A percentile compares a stretch with the other conserved stretches of the same genome.
These are phyloP conservation scores for Pythium aquatile DNA, from an alignment of 352 stramenopile genomes.

Conservation along the genomic window DNA sequence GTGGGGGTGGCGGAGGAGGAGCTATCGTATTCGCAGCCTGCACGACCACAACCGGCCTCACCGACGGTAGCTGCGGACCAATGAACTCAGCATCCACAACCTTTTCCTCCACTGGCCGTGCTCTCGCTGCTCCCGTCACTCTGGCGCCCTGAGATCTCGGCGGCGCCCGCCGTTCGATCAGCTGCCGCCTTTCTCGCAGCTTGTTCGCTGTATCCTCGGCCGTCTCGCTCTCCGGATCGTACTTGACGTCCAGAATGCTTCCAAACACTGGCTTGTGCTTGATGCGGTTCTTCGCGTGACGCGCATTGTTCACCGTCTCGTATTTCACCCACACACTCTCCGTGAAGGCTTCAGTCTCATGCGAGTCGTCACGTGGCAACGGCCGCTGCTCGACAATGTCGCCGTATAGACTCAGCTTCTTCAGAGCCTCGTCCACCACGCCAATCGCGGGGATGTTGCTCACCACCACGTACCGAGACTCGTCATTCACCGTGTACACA, in stretches of 20 bases:
- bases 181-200: constrained; percentile 51
- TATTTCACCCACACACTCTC: constrained; percentile 73
- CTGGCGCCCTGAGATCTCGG: constrained; percentile 5
- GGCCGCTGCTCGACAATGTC: constrained; percentile 29
- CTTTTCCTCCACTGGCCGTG: constrained; percentile 1
- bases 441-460: constrained; percentile 35
- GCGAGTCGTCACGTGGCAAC: background rate
- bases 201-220: constrained; percentile 60
- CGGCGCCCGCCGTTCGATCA: constrained; percentile 38
- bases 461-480: constrained; percentile 35
- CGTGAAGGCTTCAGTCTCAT: constrained; percentile 34
- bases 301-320: constrained; percentile 73
- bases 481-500: constrained; percentile 41
- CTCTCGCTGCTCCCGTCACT: constrained; percentile 1
- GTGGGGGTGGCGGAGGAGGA: background rate
- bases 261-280: constrained; percentile 70
- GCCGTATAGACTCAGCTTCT: constrained; percentile 27
- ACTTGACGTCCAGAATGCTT: constrained; percentile 56
- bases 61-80: constrained; percentile 39
- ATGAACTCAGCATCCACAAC: constrained; percentile 34
- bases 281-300: constrained; percentile 56
- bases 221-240: constrained; percentile 63
- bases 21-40: background rate
- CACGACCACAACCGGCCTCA: background rate
- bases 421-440: constrained; percentile 28